phyloP scores from a whole-genome alignment of 1,284 basidiomycete species.

The Pseudozyma tsukubaensis region DNA sequence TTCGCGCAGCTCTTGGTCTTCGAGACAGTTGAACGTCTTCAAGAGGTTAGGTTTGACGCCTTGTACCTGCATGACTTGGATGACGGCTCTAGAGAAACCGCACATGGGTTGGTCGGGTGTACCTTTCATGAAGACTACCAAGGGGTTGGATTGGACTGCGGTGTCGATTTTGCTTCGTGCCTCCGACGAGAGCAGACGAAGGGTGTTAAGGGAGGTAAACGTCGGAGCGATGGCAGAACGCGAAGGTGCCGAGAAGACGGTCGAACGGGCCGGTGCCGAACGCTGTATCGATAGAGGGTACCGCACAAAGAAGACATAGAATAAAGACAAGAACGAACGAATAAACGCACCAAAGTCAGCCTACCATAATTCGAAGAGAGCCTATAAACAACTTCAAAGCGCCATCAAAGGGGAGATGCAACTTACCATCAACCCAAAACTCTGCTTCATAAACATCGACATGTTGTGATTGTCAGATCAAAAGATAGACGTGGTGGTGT shows the following conservation, averaged over 20 bases:
- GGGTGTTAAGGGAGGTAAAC: neutral
- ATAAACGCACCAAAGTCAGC: too few species aligned
- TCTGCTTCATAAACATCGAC: conserved; percentile 25
- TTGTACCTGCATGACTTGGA: conserved; percentile 90
- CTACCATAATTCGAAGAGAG: too few species aligned
- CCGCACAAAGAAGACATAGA: neutral
- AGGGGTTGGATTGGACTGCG: conserved; percentile 76
- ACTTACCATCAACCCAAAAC: conserved; percentile 21
- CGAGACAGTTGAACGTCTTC: conserved; percentile 85
- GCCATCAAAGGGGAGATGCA: too few species aligned
- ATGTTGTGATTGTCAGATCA: neutral
- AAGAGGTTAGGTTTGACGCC: conserved; percentile 75
- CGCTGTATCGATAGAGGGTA: conserved; percentile 3
- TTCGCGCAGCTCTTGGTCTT: conserved; percentile 82
- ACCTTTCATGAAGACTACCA: conserved; percentile 95
- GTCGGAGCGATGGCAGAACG: neutral
- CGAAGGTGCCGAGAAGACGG: neutral
- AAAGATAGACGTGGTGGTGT: neutral
- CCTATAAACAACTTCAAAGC: too few species aligned
- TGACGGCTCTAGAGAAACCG: conserved; percentile 91
- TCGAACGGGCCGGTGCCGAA: neutral
- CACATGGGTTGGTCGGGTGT: conserved; percentile 79
- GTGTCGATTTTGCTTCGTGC: conserved; percentile 71
- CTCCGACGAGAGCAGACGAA: conserved; percentile 70
- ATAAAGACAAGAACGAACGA: neutral